Conservation (phyloP, 2,329 filamentous ascomycete genomes). For the Phoma sp. region DNA sequence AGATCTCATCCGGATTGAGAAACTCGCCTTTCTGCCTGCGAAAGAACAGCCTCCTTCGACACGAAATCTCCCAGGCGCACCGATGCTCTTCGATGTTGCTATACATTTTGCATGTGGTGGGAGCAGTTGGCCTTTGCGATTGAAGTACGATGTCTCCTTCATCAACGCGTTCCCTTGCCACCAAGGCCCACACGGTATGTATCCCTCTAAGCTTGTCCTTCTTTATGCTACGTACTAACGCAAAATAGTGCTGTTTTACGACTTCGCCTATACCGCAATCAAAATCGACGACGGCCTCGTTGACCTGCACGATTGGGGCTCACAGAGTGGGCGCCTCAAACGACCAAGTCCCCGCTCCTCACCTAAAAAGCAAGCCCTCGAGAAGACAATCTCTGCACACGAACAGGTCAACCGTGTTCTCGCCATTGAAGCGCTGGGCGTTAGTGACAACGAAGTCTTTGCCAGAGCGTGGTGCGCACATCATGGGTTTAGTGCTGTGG, state of each 20-base stretch:
- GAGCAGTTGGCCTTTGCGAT: constrained; percentile 48
- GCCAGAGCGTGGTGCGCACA: constrained; percentile 79
- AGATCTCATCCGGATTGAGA: constrained; percentile 74
- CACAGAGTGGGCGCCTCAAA: constrained; percentile 41
- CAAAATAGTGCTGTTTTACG: constrained; percentile 68
- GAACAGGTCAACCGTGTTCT: constrained; percentile 67
- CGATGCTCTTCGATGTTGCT: constrained; percentile 48
- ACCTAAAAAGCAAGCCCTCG: constrained; percentile 39
- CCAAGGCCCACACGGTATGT: constrained; percentile 51
- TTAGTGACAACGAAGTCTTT: constrained; percentile 77
- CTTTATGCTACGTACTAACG: constrained; percentile 19
- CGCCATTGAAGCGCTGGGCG: constrained; percentile 75
- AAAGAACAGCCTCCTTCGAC: constrained; percentile 44
- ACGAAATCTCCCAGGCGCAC: constrained; percentile 38
- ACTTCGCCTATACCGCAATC: constrained; percentile 68
- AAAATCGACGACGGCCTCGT: constrained; percentile 69
- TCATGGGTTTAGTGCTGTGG: constrained; percentile 74
- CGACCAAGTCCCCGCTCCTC: constrained; percentile 43
- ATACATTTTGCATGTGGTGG: constrained; percentile 52
- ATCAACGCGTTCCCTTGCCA: constrained; percentile 53
- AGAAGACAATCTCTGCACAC: constrained; percentile 26
- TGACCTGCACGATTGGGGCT: constrained; percentile 70
- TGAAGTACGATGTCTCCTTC: constrained; percentile 52
- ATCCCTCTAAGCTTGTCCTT: background rate
- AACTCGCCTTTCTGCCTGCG: constrained; percentile 65